Base-by-base conservation (phyloP, 1,284 basidiomycete genomes). In the Blastosporella zonata region DNA sequence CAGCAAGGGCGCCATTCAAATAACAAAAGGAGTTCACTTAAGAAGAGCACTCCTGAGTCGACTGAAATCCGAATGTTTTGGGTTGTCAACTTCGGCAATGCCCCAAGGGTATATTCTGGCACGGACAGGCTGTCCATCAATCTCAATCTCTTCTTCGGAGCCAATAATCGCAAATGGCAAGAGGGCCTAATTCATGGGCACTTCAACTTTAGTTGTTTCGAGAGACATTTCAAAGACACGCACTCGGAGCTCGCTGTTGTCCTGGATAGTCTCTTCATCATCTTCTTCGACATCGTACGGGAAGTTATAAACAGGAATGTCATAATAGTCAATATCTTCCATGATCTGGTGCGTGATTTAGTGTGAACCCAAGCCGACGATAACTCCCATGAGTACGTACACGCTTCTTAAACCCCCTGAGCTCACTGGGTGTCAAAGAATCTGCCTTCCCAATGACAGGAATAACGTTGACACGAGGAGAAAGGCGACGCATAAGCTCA, bases 271-370 rank as follows among this genome's bases (percentile, higher is more conserved):
- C 63, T 99, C 97, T 65, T 98, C 95, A 66, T 99, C 97, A 63
- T 99, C 93, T 72, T 99, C 97, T 69, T 99, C 97, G 18, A 94
- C 87, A 61, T 99, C 97, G 68, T 97, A 99, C 0, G 97, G 97
- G 82, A 99, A 99, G 76, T 99, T 99, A 80, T 99, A 99, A 38
- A 99, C 90, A 5, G 97, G 96, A 60, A 99, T 99, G 58, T 90
- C 87, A 66, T 99, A 98, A 75, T 98, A 82, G 65, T 98, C 96
- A 59, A 99, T 98, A 67, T 99, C 96, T 72, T 99, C 95, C 94
- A 98, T 98, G 64, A 99, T 87, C 91, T 95, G 28, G 20, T 31
- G 20, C 5, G 40, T 55, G 36, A 46, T 13, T 31, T 31, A 13
- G 29, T 44, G 21, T 37, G 28, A 36, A 37, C 6, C 21, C 15